Base-by-base conservation (phyloP, 306 rosid genomes). In the Sicyos baderoa region DNA sequence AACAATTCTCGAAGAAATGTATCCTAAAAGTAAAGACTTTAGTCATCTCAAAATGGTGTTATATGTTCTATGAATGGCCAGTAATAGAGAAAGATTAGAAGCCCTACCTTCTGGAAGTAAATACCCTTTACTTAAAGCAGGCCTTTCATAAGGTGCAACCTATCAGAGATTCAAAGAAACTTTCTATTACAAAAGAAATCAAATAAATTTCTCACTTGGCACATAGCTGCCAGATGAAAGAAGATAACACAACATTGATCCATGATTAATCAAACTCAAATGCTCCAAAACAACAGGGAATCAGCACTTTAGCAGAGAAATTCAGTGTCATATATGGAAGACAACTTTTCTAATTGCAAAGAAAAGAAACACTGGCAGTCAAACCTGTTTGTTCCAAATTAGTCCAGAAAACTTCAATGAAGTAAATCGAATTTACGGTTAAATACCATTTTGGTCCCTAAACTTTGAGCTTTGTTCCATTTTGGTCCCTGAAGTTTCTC, bases 91-190 rank as follows among this genome's bases (percentile, higher is more conserved):
- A 66, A 64, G 64, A 71, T 40, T 71, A 79, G 54, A 73, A 63
- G 54, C 1, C 74, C 64, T 81, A 93, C 97, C 97, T 85, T 90
- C 96, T 37, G 99, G 99, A 74, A 93, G 96, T 81, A 93, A 82
- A 82, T 71, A 90, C 27, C 99, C 99, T 81, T 93, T 93, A 86
- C 99, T 90, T 79, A 93, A 84, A 63, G 97, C 99, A 70, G 99
- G 99, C 74, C 99, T 93, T 87, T 93, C 99, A 73, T 93, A 93
- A 68, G 99, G 99, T 3, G 96, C 83, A 68, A 90, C 96, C 99
- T 93, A 88, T 82, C 81, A 84, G 37, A 63, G 35, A 75, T 54
- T 63, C 49, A 16, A 54, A 61, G 44, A 49, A 57, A 61, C 79
- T 70, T 57, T 60, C 40, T 57, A 68, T 58, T 71, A 59, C 52